These are phyloP conservation scores for Pythium inflatum DNA, from an alignment of 352 stramenopile species.

Conservation along the genomic window DNA sequence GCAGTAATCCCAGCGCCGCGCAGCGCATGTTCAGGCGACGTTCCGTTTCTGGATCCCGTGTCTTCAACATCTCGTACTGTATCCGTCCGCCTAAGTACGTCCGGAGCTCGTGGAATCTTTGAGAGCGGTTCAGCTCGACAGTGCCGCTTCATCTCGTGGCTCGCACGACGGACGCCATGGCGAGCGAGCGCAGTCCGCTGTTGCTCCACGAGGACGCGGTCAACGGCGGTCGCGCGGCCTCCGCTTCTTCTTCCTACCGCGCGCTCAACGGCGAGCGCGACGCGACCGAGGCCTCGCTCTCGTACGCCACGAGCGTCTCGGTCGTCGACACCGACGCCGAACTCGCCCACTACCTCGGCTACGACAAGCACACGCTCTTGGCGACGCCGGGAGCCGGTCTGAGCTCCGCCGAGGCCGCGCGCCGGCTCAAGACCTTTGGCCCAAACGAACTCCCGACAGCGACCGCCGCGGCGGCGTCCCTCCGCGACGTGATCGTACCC, in stretches of 20 bases:
- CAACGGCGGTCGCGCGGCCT: no score
- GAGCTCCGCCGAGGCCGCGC: conserved; percentile 76
- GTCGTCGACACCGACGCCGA: neutral
- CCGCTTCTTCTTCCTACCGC: no score
- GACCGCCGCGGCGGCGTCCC: neutral
- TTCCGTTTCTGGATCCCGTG: no score
- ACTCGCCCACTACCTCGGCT: conserved; percentile 74
- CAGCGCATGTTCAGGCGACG: no score
- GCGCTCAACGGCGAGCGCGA: conserved; percentile 6
- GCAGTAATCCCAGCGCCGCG: no score
- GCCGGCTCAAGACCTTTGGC: conserved; percentile 84
- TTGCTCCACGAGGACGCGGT: conserved; percentile 7
- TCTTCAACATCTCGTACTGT: neutral
- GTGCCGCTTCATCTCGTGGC: neutral
- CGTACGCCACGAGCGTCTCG: conserved; percentile 17
- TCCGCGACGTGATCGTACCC: conserved; percentile 28
- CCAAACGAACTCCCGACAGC: conserved; percentile 82
- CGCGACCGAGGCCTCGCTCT: no score
- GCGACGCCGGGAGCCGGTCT: conserved; percentile 76
- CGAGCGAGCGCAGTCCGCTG: conserved; percentile 15
- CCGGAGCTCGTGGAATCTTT: neutral
- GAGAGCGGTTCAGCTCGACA: neutral
- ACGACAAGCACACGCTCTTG: conserved; percentile 77
- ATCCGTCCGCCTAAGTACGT: neutral
- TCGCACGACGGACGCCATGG: neutral